Percentiles rank a stretch among this genome's conserved stretches.
These are phyloP conservation scores for Ligustrum vulgare DNA, from an alignment of 257 asterid species.

Conservation along the genomic window DNA sequence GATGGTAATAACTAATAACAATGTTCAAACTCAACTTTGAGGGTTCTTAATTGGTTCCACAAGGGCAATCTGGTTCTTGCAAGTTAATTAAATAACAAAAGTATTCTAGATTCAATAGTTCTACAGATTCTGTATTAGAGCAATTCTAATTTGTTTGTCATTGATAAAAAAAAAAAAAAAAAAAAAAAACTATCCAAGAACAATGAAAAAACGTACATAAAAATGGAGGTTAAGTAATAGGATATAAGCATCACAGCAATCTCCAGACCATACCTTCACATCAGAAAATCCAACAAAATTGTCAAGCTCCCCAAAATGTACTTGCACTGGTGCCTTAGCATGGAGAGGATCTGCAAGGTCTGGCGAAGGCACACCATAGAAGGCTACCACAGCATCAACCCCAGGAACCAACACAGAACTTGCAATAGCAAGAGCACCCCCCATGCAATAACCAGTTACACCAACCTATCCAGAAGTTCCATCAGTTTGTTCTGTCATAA, in stretches of 20 bases:
- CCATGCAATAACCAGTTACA: constrained; percentile 98
- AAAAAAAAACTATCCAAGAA: too few relatives aligned
- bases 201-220: too few relatives aligned
- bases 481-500: background rate
- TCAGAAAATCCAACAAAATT: constrained; percentile 79
- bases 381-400: constrained; percentile 84
- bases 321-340: constrained; percentile 94
- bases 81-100: too few relatives aligned
- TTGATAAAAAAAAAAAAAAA: too few relatives aligned
- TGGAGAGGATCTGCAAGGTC: constrained; percentile 81
- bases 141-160: too few relatives aligned
- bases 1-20: too few relatives aligned
- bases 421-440: constrained; percentile 95
- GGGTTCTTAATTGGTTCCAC: too few relatives aligned
- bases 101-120: too few relatives aligned
- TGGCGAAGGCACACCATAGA: constrained; percentile 92
- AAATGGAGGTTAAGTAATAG: too few relatives aligned
- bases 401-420: constrained; percentile 85
- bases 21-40: too few relatives aligned
- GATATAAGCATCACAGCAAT: background rate
- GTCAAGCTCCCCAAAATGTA: constrained; percentile 93
- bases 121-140: too few relatives aligned
- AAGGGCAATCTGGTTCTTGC: too few relatives aligned
- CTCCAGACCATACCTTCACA: constrained; percentile 53
- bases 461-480: constrained; percentile 54